Base-by-base conservation (phyloP, 2,329 filamentous ascomycete species). In the Lachnellula hyalina region DNA sequence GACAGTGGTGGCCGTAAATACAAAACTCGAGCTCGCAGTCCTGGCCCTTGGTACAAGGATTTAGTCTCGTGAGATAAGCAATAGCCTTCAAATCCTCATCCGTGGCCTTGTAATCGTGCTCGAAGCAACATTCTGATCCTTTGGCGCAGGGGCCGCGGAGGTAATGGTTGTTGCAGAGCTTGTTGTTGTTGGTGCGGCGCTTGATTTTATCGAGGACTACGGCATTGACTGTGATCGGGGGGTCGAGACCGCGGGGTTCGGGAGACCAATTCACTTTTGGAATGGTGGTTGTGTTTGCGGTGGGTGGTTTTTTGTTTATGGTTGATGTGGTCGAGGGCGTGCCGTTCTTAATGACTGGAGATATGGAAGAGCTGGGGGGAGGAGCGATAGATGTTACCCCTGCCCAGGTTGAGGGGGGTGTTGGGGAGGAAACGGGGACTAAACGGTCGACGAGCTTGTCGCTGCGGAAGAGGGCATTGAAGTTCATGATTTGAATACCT, bases 91-190 rank as follows among this genome's bases (percentile, higher is more conserved):
- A 70, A 63, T 85, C 82, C 3, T 83, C 80, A 21, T 73, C 69
- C 5, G 72, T 76, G 2, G 78, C 75, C 58, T 73, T 76, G 63
- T 83, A 78, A 46, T 77, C 71, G 66, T 85, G 82, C 55, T 80
- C 77, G 62, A 83, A 85, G 49, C 70, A 72, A 68, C 82, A 85
- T 5, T 73, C 70, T n/a, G 75, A 72, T 11, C 76, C 73, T 61
- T 82, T 84, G 47, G 72, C 65, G 61, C 82, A 85, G 0, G 77
- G 77, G 0, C 80, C 81, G 17, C 80, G 74, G 32, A 85, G 73
- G 63, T 81, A 84, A 63, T 83, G 79, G 48, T 82, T 82, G 65
- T 85, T 85, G 72, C 82, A 85, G 7, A 84, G 70, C 67, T 84
- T 84, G 57, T 78, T 75, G 60, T 69, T 71, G 34, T 77, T 77